Conservation (phyloP, 257 asterid species). For the Haberlea rhodopensis region DNA sequence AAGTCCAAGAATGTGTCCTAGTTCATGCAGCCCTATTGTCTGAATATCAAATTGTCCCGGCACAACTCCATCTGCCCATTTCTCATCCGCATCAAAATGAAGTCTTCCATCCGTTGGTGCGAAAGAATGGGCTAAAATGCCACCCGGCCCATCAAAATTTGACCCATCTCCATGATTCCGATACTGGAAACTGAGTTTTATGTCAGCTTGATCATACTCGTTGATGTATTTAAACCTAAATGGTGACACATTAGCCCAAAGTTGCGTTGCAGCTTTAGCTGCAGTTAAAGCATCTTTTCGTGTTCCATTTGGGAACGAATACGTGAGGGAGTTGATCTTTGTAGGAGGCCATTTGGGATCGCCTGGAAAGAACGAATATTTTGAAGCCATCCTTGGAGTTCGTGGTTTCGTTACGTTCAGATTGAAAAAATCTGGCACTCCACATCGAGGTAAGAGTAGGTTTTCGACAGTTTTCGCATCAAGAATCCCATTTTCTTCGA, state of each 20-base stretch:
- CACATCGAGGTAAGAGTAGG: slow-evolving; percentile 27
- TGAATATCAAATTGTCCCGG: not conserved
- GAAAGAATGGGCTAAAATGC: slow-evolving; percentile 14
- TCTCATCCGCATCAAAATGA: slow-evolving; percentile 20
- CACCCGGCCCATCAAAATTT: slow-evolving; percentile 2
- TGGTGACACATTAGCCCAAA: slow-evolving; percentile 22
- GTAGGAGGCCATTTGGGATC: slow-evolving; percentile 25
- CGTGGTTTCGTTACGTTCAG: not conserved
- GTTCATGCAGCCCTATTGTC: slow-evolving; percentile 19
- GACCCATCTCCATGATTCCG: slow-evolving; percentile 11
- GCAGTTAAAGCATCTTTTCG: not conserved
- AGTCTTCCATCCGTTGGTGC: slow-evolving; percentile 12
- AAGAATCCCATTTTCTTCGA: slow-evolving; percentile 16
- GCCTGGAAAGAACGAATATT: slow-evolving; percentile 26
- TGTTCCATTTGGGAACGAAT: slow-evolving; percentile 21
- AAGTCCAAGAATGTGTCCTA: slow-evolving; percentile 26
- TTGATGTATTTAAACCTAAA: slow-evolving; percentile 24
- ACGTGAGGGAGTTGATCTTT: slow-evolving; percentile 23
- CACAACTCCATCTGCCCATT: slow-evolving; percentile 1
- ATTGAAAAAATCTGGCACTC: slow-evolving; percentile 23
- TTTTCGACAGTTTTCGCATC: slow-evolving; percentile 22
- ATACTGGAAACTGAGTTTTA: slow-evolving; percentile 8
- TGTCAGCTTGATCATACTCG: slow-evolving; percentile 5
- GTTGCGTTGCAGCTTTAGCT: slow-evolving; percentile 4
- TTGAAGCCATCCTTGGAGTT: not conserved